Percentiles rank a stretch among this genome's conserved stretches.
Evolutionary conservation across 2,329 filamentous ascomycete species (phyloP).

Genomic region (Neurospora sp.): DNA sequence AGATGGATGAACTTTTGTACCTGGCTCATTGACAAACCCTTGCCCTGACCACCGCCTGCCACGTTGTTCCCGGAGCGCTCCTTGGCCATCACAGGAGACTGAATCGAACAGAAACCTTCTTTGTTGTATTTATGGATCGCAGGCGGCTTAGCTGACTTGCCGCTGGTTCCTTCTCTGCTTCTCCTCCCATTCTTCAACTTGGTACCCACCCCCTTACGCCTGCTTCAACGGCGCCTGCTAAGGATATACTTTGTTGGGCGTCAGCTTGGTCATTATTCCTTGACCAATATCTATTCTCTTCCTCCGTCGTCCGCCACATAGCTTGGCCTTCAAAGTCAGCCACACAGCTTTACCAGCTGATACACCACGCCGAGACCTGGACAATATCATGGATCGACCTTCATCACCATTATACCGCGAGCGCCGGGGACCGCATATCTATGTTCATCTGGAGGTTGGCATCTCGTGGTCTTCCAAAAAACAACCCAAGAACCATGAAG

Average conservation of each 20-base stretch:
- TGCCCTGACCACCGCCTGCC: neutral
- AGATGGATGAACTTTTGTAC: neutral
- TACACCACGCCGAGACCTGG: neutral
- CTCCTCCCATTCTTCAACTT: neutral
- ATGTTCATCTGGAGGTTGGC: slow-evolving; percentile 42
- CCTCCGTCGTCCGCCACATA: neutral
- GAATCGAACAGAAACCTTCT: neutral
- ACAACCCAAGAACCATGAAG: slow-evolving; percentile 33
- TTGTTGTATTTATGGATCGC: neutral
- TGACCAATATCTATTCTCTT: neutral
- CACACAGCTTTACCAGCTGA: neutral
- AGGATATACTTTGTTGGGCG: neutral
- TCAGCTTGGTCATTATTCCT: neutral
- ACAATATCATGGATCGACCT: slow-evolving; percentile 8
- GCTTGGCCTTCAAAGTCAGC: neutral
- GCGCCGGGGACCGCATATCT: slow-evolving; percentile 31
- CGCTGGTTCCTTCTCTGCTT: neutral
- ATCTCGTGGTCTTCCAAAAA: slow-evolving; percentile 37
- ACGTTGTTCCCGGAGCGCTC: neutral
- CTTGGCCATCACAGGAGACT: neutral
- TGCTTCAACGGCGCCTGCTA: neutral
- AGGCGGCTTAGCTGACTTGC: neutral
- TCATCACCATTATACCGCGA: slow-evolving; percentile 5
- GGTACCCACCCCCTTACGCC: neutral
- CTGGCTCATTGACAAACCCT: neutral